Evolutionary conservation across 2,329 filamentous ascomycete species (phyloP), one percentile per base, ranked within the genome.

Genomic region (Cladosporium velox): DNA sequence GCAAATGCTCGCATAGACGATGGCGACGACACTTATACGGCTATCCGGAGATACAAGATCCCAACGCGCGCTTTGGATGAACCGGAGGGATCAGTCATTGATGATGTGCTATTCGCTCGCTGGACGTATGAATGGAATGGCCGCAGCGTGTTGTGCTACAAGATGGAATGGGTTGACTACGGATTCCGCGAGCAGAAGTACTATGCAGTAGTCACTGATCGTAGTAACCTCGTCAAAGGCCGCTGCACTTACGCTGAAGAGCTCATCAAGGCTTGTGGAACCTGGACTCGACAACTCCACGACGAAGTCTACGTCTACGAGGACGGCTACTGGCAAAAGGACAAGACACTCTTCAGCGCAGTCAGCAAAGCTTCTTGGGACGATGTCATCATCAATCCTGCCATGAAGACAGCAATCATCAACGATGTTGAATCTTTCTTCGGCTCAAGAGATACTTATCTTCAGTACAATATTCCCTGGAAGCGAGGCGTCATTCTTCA

Each of bases 401-500:
- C 72, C 30, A 77, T 79, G 75, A 82, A 83, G 72, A 76, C 77
- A 54, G 78, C 78, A 24, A 72, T 82, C 21, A 76, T 76, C 2
- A 70, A 75, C n/a, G 78, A 77, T 10, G 75, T 77, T 6, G 72
- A 75, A 49, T 79, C 77, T 14, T 82, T 82, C 72, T 81, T 79
- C 70, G 71, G 74, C 30, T 73, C 70, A 41, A 70, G 71, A 57
- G 73, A 76, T 4, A 69, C 79, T 2, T 83, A 83, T 69, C 70
- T 75, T 14, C 73, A 79, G 30, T 77, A 81, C 26, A 76, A 78
- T 1, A 80, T 83, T 7, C 80, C 81, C 0, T 83, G 81, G 81
- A 83, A 82, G 67, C 76, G 81, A 32, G 81, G 81, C 24, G 69
- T 83, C 3, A 80, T 82, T 47, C 81, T 55, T 75, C 81, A 64